Evolutionary conservation across 495 filamentous ascomycete species (phyloP), one percentile per base, ranked within the genome.

Genomic region (Aspergillus funiculosus): DNA sequence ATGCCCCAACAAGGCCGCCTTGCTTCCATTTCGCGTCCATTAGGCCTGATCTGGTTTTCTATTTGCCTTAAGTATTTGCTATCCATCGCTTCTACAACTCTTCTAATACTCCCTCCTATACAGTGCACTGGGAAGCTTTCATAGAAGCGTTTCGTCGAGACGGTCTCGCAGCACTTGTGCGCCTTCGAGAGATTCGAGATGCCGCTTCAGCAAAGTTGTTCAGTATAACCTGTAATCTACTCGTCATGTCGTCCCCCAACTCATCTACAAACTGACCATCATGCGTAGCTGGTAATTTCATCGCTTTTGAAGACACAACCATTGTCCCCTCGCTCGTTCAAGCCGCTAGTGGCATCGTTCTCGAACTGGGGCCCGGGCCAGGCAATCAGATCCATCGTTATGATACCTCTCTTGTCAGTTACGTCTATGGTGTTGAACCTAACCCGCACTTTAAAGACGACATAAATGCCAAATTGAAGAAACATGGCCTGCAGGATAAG

Each of bases 331-430:
- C 56, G 1, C 64, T 77, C 32, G 58, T 76, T 1, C 21, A 36
- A 13, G 24, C 54, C 35, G 68, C 69, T 14, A 14, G 29, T 4
- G 72, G 75, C 42, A 50, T 56, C 6, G 50, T 77, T 24, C 60
- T 78, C 30, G 75, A 78, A 46, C 59, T 76, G 5, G 75, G 74
- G 24, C 67, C 73, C 2, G 74, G 72, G 5, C 50, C 60, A 30
- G 75, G 74, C 0, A 69, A 68, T 27, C 75, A 75, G 19, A 53
- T 77, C 1, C 58, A 61, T 3, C 70, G 66, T 21, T 72, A 57
- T 22, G 60, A 70, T 51, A 14, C 46, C 8, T 53, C 50, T 11
- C 51, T 52, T 6, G 54, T 77, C n/a, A 46, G 50, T 0, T 43
- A 39, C 3, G 53, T 77, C 7, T 76, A 70, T 37, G 73, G 60